Conservation (phyloP, 768 basidiomycete genomes). For the Tephrocybe sp. region DNA sequence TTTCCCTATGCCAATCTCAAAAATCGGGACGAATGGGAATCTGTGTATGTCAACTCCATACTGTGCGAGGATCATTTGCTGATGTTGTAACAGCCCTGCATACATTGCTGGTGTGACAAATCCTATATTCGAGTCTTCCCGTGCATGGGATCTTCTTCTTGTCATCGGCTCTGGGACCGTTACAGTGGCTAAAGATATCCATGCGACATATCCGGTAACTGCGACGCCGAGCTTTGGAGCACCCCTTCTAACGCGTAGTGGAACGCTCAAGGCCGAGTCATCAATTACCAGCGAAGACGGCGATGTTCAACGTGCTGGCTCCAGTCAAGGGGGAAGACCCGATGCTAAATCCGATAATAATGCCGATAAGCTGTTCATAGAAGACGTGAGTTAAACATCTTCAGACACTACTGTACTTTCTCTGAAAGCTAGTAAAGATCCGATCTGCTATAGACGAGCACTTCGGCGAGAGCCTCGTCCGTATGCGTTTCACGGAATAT, state of each 20-base stretch:
- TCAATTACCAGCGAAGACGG: constrained; percentile 61
- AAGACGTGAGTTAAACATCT: constrained; percentile 66
- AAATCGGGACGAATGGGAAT: constrained; percentile 87
- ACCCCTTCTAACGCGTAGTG: constrained; percentile 51
- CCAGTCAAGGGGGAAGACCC: constrained; percentile 54
- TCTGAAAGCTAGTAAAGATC: constrained; percentile 47
- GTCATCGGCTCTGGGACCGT: constrained; percentile 88
- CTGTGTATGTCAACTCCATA: constrained; percentile 55
- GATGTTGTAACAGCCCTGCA: constrained; percentile 55
- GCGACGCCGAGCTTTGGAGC: constrained; percentile 35
- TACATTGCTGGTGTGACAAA: constrained; percentile 98
- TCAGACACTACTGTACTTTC: neutral
- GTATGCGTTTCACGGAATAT: constrained; percentile 89
- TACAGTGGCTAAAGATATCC: constrained; percentile 84
- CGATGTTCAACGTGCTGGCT: constrained; percentile 55
- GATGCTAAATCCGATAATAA: constrained; percentile 60
- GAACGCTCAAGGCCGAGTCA: constrained; percentile 62
- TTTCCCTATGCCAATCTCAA: constrained; percentile 95
- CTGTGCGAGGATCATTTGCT: neutral
- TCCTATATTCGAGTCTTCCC: constrained; percentile 87
- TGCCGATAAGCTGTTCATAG: constrained; percentile 85
- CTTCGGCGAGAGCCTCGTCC: constrained; percentile 86
- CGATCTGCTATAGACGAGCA: constrained; percentile 85
- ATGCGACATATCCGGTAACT: constrained; percentile 47
- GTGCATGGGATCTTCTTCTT: constrained; percentile 91